Base-by-base conservation (phyloP, 495 filamentous ascomycete genomes). In the Umbilicaria muhlenbergii region DNA sequence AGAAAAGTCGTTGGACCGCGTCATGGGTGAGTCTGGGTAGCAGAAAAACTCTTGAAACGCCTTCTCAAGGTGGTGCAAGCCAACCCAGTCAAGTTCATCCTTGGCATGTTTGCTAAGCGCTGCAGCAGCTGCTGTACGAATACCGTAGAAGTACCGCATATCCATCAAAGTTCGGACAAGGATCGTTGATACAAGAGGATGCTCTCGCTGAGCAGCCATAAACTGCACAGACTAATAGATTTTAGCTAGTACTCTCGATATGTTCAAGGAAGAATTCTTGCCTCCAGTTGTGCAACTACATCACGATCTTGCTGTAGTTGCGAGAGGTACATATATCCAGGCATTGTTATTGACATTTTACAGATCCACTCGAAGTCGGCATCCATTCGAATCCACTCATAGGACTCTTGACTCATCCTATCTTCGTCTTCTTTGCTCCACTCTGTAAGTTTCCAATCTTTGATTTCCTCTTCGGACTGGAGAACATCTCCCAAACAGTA, bases 351-450 rank as follows among this genome's bases (percentile, higher is more conserved):
- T 34, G 75, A 75, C 40, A 83, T 69, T 41, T 80, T 80, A 63
- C 83, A 88, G 34, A 95, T 77, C 91, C 91, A 99, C 55, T 99
- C 91, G 51, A 95, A 95, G 59, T 99, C 91, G 15, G 88, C 86
- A 61, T 99, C 91, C 70, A 96, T 83, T 13, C 91, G 78, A 46
- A 96, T 91, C 91, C 91, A 99, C 58, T 99, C 91, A 55, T 95
- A 99, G 3, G 82, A 91, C 55, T 99, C 91, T 42, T 86, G 77
- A 34, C 86, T 83, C 92, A 99, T 99, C 46, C 73, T 70, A 7
- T 79, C 71, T 55, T 96, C 87, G 11, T 86, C 81, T 32, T 87
- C 82, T 44, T 79, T 75, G 39, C 77, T 75, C 91, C 91, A 99
- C 43, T 95, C 89, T 8, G 71, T 65, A 12, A 99, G 67, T 33